Evolutionary conservation across 2,329 filamentous ascomycete species (phyloP), one percentile per base, ranked within the genome.

Genomic region (Penicillium sp.): DNA sequence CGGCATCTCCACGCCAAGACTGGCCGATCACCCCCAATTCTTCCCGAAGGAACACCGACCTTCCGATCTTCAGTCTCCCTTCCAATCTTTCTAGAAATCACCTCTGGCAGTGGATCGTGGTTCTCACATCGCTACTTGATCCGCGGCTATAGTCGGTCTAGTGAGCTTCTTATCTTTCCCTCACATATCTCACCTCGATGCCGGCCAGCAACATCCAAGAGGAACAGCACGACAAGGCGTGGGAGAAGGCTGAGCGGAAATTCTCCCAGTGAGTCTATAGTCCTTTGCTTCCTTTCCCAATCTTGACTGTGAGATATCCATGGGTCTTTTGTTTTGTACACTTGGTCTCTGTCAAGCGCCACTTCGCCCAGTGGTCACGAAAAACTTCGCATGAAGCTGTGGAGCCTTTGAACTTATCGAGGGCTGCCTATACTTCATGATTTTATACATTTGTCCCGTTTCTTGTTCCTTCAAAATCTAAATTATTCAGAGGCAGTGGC

Each of bases 191-290:
- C 12, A 43, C 41, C 55, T n/a, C 20, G 17, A 72, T 72, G 70
- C 34, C 69, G 34, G 61, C 62, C 38, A 60, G 64, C 38, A 54
- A 67, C 25, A 58, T 58, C 5, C 55, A 64, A 49, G 58, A 63
- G 12, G 66, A 62, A 38, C 42, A 57, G 14, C 59, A 67, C 50
- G 61, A 63, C 1, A 88, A 87, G 83, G 80, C 81, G 67, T 80
- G 83, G 62, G 80, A 88, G 60, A 85, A 83, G 57, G 86, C 67
- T 17, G 73, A 86, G 71, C 76, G 80, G 59, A 88, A 87, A 68
- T 91, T 91, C 69, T 79, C 88, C 67, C 83, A 80, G 88, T 89
- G 77, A 69, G 81, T 42, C 25, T 54, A 25, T 45, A 39, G 34
- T 55, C 25, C 31, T 47, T 56, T 15, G 8, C 15, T 48, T 42